Percentiles rank a stretch among this genome's conserved stretches.
phyloP scores from a whole-genome alignment of 805 yeast species.

The Kodamaea leandrae region DNA sequence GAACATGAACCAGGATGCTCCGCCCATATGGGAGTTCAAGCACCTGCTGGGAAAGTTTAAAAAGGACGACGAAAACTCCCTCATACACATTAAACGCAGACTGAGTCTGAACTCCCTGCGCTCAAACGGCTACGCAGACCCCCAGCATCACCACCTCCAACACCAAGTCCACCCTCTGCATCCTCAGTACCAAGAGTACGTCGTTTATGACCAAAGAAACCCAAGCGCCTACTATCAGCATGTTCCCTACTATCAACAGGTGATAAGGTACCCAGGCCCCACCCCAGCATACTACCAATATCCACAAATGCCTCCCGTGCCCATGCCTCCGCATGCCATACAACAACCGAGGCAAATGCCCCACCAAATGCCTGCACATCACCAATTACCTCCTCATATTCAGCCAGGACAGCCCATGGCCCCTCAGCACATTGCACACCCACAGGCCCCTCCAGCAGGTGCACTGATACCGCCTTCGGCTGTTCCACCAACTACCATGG shows the following conservation, averaged over 20 bases:
- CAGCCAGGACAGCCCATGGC: not conserved
- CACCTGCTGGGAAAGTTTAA: conserved; percentile 51
- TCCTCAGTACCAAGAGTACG: conserved; percentile 5
- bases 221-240: not conserved
- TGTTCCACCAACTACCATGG: too few relatives aligned
- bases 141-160: conserved; percentile 4
- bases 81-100: conserved; percentile 48
- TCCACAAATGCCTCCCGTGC: not conserved
- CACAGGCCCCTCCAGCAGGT: too few relatives aligned
- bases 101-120: conserved; percentile 36
- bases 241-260: conserved; percentile 3
- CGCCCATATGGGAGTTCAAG: conserved; percentile 55
- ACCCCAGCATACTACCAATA: conserved; percentile 1
- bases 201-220: conserved; percentile 3
- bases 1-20: conserved; percentile 18
- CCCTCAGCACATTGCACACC: too few relatives aligned
- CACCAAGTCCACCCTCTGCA: conserved; percentile 5
- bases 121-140: conserved; percentile 11
- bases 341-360: conserved; percentile 5
- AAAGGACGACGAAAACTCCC: conserved; percentile 44
- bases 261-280: not conserved
- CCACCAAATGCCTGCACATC: conserved; percentile 3
- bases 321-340: not conserved
- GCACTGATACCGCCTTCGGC: too few relatives aligned
- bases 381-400: not conserved